Conservation (phyloP, 108 stramenopile genomes). For the Pseudonitzschia multiseries region DNA sequence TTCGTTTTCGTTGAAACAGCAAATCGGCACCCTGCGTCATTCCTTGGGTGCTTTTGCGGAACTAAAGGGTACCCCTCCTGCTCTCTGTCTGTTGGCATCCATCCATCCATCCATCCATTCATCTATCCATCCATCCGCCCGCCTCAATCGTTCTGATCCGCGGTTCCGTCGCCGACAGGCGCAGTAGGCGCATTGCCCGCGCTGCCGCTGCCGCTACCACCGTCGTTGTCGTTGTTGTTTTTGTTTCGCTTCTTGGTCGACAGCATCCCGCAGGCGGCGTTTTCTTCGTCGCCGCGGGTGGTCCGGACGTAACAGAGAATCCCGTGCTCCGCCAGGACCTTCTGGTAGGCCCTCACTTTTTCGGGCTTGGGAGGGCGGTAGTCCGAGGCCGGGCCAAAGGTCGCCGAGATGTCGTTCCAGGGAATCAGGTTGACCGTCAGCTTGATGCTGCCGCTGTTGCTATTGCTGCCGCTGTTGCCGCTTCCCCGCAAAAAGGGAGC, state of each 20-base stretch:
- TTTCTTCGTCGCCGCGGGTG: slow-evolving; percentile 85
- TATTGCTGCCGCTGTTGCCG: slow-evolving; percentile 36
- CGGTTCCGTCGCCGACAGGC: too few relatives aligned
- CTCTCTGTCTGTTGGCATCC: too few relatives aligned
- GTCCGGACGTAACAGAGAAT: slow-evolving; percentile 61
- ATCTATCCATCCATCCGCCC: too few relatives aligned
- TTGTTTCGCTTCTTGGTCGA: slow-evolving; percentile 47
- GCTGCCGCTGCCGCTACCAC: neutral
- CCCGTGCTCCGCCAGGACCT: slow-evolving; percentile 48
- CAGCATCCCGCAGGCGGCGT: slow-evolving; percentile 86
- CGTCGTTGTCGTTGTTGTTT: neutral
- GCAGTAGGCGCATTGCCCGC: too few relatives aligned
- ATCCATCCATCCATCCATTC: too few relatives aligned
- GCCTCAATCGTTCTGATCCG: too few relatives aligned
- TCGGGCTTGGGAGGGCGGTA: slow-evolving; percentile 57
- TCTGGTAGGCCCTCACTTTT: slow-evolving; percentile 59
- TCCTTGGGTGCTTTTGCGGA: too few relatives aligned
- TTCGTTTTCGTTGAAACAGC: too few relatives aligned
- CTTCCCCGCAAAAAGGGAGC: slow-evolving; percentile 48
- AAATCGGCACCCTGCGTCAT: too few relatives aligned
- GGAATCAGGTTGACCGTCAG: slow-evolving; percentile 81
- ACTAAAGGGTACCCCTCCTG: too few relatives aligned
- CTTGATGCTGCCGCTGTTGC: slow-evolving; percentile 50
- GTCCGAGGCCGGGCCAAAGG: slow-evolving; percentile 30
- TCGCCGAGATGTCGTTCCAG: slow-evolving; percentile 65